phyloP scores from a whole-genome alignment of 495 filamentous ascomycete species.

The Hypomontagnella monticulosa region DNA sequence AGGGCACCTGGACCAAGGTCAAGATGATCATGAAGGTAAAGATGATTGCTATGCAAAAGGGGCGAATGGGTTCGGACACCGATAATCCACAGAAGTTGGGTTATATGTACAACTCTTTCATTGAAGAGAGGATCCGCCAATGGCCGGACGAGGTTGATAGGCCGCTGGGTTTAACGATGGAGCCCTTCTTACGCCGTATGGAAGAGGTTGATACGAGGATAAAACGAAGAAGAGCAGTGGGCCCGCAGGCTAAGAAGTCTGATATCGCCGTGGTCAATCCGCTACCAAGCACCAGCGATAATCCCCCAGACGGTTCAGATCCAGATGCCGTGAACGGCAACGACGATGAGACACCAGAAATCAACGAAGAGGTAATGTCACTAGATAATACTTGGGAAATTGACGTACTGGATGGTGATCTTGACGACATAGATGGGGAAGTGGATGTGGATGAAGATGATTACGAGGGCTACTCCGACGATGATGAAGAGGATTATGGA shows the following conservation, averaged over 20 bases:
- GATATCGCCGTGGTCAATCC: neutral
- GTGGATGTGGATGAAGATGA: slow-evolving; percentile 19
- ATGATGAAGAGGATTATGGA: slow-evolving; percentile 8
- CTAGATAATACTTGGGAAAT: slow-evolving; percentile 15
- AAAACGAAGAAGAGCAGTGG: neutral
- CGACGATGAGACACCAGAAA: slow-evolving; percentile 5
- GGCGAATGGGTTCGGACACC: slow-evolving; percentile 58
- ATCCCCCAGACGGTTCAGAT: slow-evolving; percentile 2
- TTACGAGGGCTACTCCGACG: slow-evolving; percentile 19
- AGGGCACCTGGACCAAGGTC: slow-evolving; percentile 79
- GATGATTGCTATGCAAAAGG: slow-evolving; percentile 63
- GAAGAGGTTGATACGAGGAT: slow-evolving; percentile 33
- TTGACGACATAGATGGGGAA: slow-evolving; percentile 16
- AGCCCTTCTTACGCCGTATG: slow-evolving; percentile 42
- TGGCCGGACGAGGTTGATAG: slow-evolving; percentile 43
- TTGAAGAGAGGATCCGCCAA: slow-evolving; percentile 30
- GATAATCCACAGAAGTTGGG: slow-evolving; percentile 56
- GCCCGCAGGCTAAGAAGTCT: neutral
- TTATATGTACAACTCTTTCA: slow-evolving; percentile 43
- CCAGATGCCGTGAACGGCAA: neutral
- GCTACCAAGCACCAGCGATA: neutral
- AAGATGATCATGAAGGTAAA: slow-evolving; percentile 88
- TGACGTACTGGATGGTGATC: slow-evolving; percentile 4
- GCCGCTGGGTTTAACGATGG: slow-evolving; percentile 39
- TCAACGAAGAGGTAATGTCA: neutral